A percentile compares a stretch with the other conserved stretches of the same genome.
Evolutionary conservation across 805 yeast genomes (phyloP).

Genomic region (Pichia cabralensis): DNA sequence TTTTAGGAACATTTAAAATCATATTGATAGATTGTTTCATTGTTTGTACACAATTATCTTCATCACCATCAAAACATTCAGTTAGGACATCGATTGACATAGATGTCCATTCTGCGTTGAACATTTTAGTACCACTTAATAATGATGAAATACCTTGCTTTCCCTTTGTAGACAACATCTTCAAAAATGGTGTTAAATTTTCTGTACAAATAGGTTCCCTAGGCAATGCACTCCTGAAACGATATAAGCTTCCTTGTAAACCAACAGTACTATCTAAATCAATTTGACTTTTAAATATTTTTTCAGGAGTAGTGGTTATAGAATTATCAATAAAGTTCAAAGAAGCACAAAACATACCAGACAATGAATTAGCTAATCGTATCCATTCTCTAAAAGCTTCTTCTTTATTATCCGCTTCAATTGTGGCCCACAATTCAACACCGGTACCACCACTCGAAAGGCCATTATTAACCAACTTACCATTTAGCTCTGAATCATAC

Average conservation of each 20-base stretch:
- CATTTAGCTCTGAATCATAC: conserved; percentile 91
- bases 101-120: conserved; percentile 89
- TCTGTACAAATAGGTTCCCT: conserved; percentile 96
- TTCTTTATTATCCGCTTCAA: conserved; percentile 49
- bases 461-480: conserved; percentile 68
- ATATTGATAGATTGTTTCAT: conserved; percentile 62
- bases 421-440: conserved; percentile 83
- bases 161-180: conserved; percentile 85
- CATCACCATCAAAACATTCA: conserved; percentile 30
- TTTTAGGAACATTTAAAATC: conserved; percentile 61
- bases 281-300: conserved; percentile 26
- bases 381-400: conserved; percentile 63
- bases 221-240: conserved; percentile 80
- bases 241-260: conserved; percentile 35
- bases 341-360: conserved; percentile 94
- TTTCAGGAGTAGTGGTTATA: conserved; percentile 60
- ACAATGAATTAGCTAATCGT: conserved; percentile 58
- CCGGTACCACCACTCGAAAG: conserved; percentile 82
- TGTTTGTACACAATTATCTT: conserved; percentile 34
- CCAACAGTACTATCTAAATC: conserved; percentile 15
- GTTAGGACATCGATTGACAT: conserved; percentile 78
- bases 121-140: conserved; percentile 82
- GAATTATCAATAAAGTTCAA: conserved; percentile 77
- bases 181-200: conserved; percentile 86
- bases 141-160: conserved; percentile 79